Conservation (phyloP, 208 protist species). For the Trichomonas gallinae region DNA sequence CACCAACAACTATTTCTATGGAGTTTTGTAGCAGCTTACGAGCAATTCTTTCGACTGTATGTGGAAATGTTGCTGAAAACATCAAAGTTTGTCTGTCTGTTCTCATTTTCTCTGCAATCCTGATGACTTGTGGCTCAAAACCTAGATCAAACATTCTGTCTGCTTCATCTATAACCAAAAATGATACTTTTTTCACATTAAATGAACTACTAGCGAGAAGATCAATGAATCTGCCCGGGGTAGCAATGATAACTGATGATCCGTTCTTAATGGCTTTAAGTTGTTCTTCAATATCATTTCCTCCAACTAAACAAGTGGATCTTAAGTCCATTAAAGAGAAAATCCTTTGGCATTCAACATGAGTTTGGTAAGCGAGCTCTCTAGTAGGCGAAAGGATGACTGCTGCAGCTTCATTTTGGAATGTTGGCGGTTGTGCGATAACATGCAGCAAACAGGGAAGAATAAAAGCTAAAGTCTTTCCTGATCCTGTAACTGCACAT, state of each 20-base stretch:
- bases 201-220: constrained; percentile 54
- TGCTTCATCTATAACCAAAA: constrained; percentile 87
- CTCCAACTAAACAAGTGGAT: constrained; percentile 49
- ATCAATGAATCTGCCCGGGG: constrained; percentile 71
- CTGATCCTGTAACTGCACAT: constrained; percentile 57
- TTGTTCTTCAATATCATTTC: constrained; percentile 51
- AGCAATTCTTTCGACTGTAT: constrained; percentile 41
- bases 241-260: constrained; percentile 45
- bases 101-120: constrained; percentile 72
- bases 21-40: constrained; percentile 39
- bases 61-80: constrained; percentile 51
- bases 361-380: constrained; percentile 63
- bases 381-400: constrained; percentile 62
- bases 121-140: constrained; percentile 87
- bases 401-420: constrained; percentile 54
- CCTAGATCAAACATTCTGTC: constrained; percentile 97
- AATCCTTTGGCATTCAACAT: constrained; percentile 38
- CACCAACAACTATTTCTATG: constrained; percentile 46
- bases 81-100: constrained; percentile 68
- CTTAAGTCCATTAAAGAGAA: constrained; percentile 26
- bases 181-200: constrained; percentile 59
- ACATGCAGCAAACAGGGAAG: constrained; percentile 61
- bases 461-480: constrained; percentile 53
- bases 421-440: constrained; percentile 50
- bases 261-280: constrained; percentile 58